A percentile compares a stretch with the other conserved stretches of the same genome.
phyloP scores from a whole-genome alignment of 176 grass and related monocot species.

The Dendrocalamus sinicus region DNA sequence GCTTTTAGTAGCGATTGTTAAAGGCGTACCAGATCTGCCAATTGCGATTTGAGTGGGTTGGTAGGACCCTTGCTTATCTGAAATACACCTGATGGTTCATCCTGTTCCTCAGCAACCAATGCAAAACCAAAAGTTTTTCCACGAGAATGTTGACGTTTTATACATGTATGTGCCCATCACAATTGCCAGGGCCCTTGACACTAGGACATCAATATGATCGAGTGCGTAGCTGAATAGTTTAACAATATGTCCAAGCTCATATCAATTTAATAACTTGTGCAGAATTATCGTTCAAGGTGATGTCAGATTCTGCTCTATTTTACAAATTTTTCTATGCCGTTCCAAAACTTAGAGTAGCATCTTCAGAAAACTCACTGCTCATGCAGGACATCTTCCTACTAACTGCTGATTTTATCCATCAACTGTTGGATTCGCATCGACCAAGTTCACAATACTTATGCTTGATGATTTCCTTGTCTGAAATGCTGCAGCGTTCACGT shows the following conservation, averaged over 20 bases:
- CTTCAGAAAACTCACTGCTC: neutral
- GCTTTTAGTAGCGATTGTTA: neutral
- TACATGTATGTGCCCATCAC: neutral
- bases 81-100: conserved; percentile 18
- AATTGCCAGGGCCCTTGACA: neutral
- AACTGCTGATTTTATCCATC: neutral
- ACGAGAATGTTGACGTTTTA: conserved; percentile 16
- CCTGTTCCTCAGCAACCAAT: conserved; percentile 8
- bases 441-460: neutral
- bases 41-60: conserved; percentile 10
- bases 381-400: neutral
- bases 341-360: neutral
- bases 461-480: neutral
- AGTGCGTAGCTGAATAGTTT: neutral
- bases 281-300: neutral
- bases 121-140: neutral
- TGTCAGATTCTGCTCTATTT: neutral
- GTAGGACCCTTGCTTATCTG: conserved; percentile 30
- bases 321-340: neutral
- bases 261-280: neutral
- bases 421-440: neutral
- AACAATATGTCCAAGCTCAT: neutral
- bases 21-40: neutral
- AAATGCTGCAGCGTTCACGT: conserved; percentile 65
- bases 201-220: neutral